phyloP scores from a whole-genome alignment of 306 rosid species.

The Acacia acuminata region DNA sequence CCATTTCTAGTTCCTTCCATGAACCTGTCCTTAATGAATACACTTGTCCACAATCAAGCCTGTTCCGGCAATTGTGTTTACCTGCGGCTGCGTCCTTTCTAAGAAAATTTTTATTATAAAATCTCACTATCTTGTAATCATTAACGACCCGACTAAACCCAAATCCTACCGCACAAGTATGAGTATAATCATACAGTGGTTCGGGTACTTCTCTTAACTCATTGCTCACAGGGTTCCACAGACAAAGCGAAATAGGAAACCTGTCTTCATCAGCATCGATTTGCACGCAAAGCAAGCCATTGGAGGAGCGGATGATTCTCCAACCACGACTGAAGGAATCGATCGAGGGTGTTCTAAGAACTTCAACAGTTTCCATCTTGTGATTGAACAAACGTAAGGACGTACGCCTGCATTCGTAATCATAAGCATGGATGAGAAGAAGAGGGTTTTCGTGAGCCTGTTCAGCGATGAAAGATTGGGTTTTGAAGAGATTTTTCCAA shows the following conservation, averaged over 20 bases:
- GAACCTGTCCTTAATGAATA: neutral
- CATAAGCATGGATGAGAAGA: neutral
- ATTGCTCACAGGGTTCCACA: neutral
- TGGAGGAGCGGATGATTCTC: neutral
- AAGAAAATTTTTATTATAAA: neutral
- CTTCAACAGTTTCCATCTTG: neutral
- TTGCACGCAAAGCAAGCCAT: neutral
- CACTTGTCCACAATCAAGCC: neutral
- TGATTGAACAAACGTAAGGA: neutral
- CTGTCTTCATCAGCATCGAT: neutral
- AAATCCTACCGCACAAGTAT: neutral
- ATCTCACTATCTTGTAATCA: neutral
- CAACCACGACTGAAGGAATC: neutral
- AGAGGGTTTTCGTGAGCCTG: neutral
- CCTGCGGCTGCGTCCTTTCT: too few relatives aligned
- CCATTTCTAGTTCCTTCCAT: neutral
- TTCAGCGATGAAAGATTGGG: neutral
- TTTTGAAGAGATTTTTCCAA: neutral
- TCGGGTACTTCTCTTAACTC: neutral
- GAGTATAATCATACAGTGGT: neutral
- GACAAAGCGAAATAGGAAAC: neutral
- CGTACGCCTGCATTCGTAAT: neutral
- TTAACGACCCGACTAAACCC: neutral
- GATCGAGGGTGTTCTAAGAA: neutral
- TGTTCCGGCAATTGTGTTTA: accelerated